phyloP scores from a whole-genome alignment of 1,284 basidiomycete species.

The Bjerkandera adusta region DNA sequence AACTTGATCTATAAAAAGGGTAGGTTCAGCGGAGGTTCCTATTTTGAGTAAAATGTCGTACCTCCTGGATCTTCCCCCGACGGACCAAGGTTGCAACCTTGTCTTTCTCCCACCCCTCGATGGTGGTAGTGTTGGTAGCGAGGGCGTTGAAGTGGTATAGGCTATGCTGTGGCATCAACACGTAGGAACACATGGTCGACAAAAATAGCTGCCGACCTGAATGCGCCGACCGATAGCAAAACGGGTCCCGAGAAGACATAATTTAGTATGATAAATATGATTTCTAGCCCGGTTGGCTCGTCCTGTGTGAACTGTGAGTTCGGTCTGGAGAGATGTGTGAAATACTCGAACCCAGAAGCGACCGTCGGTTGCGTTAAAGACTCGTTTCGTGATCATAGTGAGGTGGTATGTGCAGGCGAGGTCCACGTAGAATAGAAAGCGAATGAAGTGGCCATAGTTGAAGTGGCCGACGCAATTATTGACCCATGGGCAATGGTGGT shows the following conservation, averaged over 20 bases:
- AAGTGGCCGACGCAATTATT: slow-evolving; percentile 89
- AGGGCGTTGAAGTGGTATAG: slow-evolving; percentile 87
- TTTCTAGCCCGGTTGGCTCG: slow-evolving; percentile 64
- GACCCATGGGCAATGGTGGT: slow-evolving; percentile 92
- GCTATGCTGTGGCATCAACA: slow-evolving; percentile 37
- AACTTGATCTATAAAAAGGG: slow-evolving; percentile 68
- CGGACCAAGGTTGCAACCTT: slow-evolving; percentile 85
- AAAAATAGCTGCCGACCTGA: slow-evolving; percentile 53
- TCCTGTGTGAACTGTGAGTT: slow-evolving; percentile 43
- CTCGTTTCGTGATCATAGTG: slow-evolving; percentile 70
- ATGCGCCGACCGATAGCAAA: slow-evolving; percentile 80
- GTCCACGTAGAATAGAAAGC: slow-evolving; percentile 92
- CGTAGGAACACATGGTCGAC: slow-evolving; percentile 1
- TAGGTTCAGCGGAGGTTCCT: neutral
- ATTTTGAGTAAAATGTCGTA: slow-evolving; percentile 24
- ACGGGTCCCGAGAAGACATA: slow-evolving; percentile 87
- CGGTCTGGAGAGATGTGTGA: neutral
- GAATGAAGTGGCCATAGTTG: slow-evolving; percentile 90
- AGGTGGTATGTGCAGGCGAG: slow-evolving; percentile 85
- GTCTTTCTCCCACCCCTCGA: slow-evolving; percentile 98
- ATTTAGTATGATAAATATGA: slow-evolving; percentile 87
- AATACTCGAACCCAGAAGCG: slow-evolving; percentile 55
- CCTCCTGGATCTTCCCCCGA: slow-evolving; percentile 83
- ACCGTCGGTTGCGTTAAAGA: slow-evolving; percentile 45
- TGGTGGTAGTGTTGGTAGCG: slow-evolving; percentile 88